Evolutionary conservation across 768 basidiomycete species (phyloP), one percentile per base, ranked within the genome.

Genomic region (Chalciporus sphaerocephalus): DNA sequence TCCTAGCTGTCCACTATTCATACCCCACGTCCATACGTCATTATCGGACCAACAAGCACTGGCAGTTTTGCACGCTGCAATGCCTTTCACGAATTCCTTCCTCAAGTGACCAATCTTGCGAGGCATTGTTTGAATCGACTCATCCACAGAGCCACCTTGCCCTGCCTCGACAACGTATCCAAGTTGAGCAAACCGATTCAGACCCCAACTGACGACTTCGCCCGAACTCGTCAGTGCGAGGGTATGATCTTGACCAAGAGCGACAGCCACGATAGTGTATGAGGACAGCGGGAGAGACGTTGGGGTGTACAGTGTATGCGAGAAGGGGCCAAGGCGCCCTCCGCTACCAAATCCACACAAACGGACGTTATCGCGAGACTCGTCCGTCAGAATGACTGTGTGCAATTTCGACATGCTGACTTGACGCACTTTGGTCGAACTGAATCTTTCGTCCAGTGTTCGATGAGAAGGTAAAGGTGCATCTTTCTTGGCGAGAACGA

Each of bases 161-260:
- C 69, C 61, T 1, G 69, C 53, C 50, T 97, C 92, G 4, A 95
- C 73, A 3, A 79, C 68, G 54, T 96, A 96, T 10, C 95, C 94
- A 5, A 96, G 76, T 58, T 97, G 94, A 4, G 80, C 72, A 62
- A 93, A 95, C 12, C 92, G 79, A 54, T 94, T 94, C 20, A 91
- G 66, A 12, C 92, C 96, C 90, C 93, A 98, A 18, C 84, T 92
- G 30, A 85, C 78, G 3, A 97, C 80, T 57, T 93, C 90, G 4
- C 95, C 93, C 0, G 74, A 61, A 20, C 72, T 78, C 0, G 92
- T 94, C 22, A 98, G 69, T 1, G 81, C 87, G 22, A 98, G 78
- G 0, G 94, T 94, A 60, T 98, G 96, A 57, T 99, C 96, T 62
- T 95, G 95, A 10, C 91, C 94, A 6, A 93, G 72, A 0, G 92